Base-by-base conservation (phyloP, 2,329 filamentous ascomycete species). In the Colletotrichum falcatum region DNA sequence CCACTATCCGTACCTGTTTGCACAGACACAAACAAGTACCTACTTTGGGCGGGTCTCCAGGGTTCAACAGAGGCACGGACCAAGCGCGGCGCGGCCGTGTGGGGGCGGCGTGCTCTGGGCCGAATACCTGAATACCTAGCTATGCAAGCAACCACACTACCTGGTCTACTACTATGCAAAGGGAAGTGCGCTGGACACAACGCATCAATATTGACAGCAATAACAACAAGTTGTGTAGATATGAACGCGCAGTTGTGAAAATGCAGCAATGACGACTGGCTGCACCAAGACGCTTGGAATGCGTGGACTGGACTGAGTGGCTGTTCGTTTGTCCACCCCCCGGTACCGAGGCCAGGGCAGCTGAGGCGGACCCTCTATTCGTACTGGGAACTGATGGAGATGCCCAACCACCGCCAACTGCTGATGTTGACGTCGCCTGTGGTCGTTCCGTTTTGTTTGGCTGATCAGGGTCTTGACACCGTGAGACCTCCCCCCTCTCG, bases 391-490 rank as follows among this genome's bases (percentile, higher is more conserved):
- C 56, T 46, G 42, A 46, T 49, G 65, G 65, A 56, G 20, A n/a
- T 20, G 37, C 44, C 68, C 68, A 71, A 42, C 64, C 68, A 63
- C 64, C 65, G 56, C 68, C 53, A 67, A 59, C 44, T 44, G 20
- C 48, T 44, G 49, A 30, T 35, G 44, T 70, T 58, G 49, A 26
- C 49, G 49, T 54, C 54, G 54, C 35, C 65, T 51, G 26, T 16
- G 53, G 44, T 68, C 46, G 44, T 54, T 53, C 23, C 44, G 54
- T n/a, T 30, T 39, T n/a, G 30, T 33, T 48, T 28, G 62, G 23
- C 42, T 62, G 30, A 30, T 42, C 46, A 54, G 61, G 61, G 46
- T 48, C 46, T 33, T 49, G 42, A 44, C 42, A 44, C 44, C 20
- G 44, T 46, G 9, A 46, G 20, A 9, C 12, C 23, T n/a, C 3